Base-by-base conservation (phyloP, 768 basidiomycete genomes). In the Cytidiella melzeri region DNA sequence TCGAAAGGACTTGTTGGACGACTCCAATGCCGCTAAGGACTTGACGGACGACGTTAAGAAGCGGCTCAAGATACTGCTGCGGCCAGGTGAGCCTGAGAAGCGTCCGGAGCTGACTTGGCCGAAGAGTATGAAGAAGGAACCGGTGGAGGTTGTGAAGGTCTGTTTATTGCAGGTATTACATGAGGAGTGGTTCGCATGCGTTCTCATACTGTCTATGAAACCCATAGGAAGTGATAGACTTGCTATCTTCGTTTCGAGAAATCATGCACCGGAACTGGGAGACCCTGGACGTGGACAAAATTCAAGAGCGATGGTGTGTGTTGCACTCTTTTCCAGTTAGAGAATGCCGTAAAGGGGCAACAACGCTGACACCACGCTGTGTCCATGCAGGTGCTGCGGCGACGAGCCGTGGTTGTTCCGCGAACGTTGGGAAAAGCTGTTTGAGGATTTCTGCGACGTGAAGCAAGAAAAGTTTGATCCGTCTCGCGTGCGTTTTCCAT, bases 401-500 rank as follows among this genome's bases (percentile, higher is more conserved):
- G 96, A 99, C 61, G 87, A 92, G 64, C 96, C 95, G 5, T 94
- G 87, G 81, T 75, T 98, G 30, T 98, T 98, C 73, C 81, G 90
- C 45, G 95, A 93, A 65, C 76, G 90, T 36, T 93, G 91, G 91
- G 91, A 92, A 63, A 97, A 97, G 66, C 69, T 97, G 9, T 99
- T 99, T 59, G 93, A 94, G 68, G 96, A 99, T 68, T 99, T 97
- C 68, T 98, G 95, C 61, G 95, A 97, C 55, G 92, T 96, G 30
- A 92, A 97, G 67, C 92, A 92, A 64, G 93, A 98, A 65, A 98
- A 98, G 69, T 99, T 98, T 66, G 96, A 98, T 66, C 96, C 96
- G 12, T 96, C 93, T n/a, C 78, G 96, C 37, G 92, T 88, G 67
- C 63, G 83, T 62, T 47, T 37, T 37, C 12, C 19, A 24, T n/a